A percentile compares a stretch with the other conserved stretches of the same genome.
Conservation (phyloP, 129 eudicot genomes). For the Chrysanthemum lavandulifolium region DNA sequence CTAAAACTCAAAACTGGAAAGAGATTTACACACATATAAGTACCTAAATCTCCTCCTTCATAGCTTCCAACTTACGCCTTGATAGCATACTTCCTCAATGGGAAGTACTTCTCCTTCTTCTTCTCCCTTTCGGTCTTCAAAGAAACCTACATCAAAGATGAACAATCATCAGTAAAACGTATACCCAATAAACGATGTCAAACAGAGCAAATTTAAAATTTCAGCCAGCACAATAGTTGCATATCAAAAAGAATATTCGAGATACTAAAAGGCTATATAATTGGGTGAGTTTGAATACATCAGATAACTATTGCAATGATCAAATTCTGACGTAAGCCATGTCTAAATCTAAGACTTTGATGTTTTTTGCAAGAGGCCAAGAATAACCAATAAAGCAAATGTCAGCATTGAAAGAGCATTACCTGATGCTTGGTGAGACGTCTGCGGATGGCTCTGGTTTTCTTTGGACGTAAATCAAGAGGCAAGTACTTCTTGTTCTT, state of each 20-base stretch:
- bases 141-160: conserved; percentile 38
- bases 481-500: conserved; percentile 71
- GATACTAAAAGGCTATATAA: no score
- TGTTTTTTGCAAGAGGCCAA: no score
- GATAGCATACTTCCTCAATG: conserved; percentile 64
- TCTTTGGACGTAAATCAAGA: conserved; percentile 61
- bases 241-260: no score
- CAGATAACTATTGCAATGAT: no score
- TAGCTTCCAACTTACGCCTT: conserved; percentile 40
- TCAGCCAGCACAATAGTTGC: no score
- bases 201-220: no score
- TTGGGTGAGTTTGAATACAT: no score
- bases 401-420: neutral
- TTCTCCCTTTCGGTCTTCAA: conserved; percentile 68
- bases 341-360: no score
- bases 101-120: conserved; percentile 73
- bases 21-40: conserved; percentile 23
- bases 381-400: no score
- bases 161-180: neutral
- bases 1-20: conserved; percentile 22
- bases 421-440: conserved; percentile 80
- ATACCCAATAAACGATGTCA: neutral
- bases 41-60: conserved; percentile 16
- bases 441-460: conserved; percentile 60
- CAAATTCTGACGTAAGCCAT: no score